Evolutionary conservation across 2,329 filamentous ascomycete genomes (phyloP).

Genomic region (Phyllosticta capitalensis): DNA sequence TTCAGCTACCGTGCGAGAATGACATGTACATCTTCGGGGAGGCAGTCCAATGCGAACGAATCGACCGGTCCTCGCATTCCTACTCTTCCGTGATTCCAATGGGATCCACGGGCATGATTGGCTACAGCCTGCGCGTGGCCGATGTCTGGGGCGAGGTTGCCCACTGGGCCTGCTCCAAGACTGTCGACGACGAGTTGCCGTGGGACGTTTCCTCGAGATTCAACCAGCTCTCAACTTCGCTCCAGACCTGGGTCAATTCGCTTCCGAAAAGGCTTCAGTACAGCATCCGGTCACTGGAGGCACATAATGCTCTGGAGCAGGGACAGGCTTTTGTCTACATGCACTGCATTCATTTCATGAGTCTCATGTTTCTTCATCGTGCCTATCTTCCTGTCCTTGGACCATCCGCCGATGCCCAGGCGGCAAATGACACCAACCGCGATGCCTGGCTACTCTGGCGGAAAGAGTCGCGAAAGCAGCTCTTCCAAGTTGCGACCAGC

Average conservation of each 20-base stretch:
- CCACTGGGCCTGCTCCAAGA: constrained; percentile 30
- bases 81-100: constrained; percentile 20
- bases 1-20: constrained; percentile 31
- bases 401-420: constrained; percentile 18
- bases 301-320: constrained; percentile 33
- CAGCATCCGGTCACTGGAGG: constrained; percentile 29
- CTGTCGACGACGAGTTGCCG: constrained; percentile 27
- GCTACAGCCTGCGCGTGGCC: constrained; percentile 29
- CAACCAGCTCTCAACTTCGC: constrained; percentile 25
- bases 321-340: constrained; percentile 34
- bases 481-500: constrained; percentile 28
- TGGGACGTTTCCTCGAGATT: constrained; percentile 29
- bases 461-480: constrained; percentile 24
- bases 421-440: constrained; percentile 11
- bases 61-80: constrained; percentile 24
- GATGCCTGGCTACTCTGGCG: constrained; percentile 28
- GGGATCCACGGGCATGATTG: constrained; percentile 30
- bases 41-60: constrained; percentile 25
- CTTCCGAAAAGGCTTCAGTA: constrained; percentile 28
- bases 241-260: constrained; percentile 27
- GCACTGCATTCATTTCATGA: constrained; percentile 35
- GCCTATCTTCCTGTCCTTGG: constrained; percentile 31
- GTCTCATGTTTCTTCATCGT: constrained; percentile 32
- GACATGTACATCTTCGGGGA: constrained; percentile 32
- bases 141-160: constrained; percentile 34